Conservation (phyloP, 1,139 yeast species). For the Geotrichum bryndzae region DNA sequence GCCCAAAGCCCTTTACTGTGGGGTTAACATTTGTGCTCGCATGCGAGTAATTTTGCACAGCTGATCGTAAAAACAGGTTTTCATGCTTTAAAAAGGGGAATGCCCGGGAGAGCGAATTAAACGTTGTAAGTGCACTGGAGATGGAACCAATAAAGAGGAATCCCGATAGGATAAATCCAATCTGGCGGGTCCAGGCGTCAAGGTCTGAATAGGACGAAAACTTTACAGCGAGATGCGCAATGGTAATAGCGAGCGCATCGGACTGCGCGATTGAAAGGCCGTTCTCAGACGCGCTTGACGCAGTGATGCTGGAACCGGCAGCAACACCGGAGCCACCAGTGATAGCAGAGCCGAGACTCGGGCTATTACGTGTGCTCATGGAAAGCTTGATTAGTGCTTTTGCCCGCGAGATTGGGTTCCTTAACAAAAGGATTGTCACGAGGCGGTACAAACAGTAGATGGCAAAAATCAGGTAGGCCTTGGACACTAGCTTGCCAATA, state of each 20-base stretch:
- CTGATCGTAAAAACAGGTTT: slow-evolving; percentile 11
- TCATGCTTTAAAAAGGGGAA: slow-evolving; percentile 26
- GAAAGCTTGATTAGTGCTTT: slow-evolving; percentile 9
- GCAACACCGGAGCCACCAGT: slow-evolving; percentile 7
- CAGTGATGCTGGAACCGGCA: slow-evolving; percentile 9
- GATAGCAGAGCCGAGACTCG: background rate
- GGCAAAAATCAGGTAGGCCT: slow-evolving; percentile 41
- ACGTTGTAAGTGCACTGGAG: slow-evolving; percentile 32
- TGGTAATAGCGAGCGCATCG: slow-evolving; percentile 47
- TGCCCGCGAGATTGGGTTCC: slow-evolving; percentile 27
- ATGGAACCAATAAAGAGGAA: slow-evolving; percentile 62
- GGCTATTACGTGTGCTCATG: background rate
- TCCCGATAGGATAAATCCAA: slow-evolving; percentile 60
- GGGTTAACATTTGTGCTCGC: slow-evolving; percentile 1
- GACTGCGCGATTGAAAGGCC: slow-evolving; percentile 15
- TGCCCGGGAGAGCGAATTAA: slow-evolving; percentile 29
- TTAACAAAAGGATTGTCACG: slow-evolving; percentile 38
- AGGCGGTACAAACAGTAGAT: slow-evolving; percentile 62
- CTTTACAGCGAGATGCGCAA: slow-evolving; percentile 41
- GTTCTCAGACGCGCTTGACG: slow-evolving; percentile 12
- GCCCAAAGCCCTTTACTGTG: slow-evolving; percentile 21
- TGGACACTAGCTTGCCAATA: slow-evolving; percentile 29
- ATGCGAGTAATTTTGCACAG: background rate
- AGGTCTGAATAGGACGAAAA: slow-evolving; percentile 34
- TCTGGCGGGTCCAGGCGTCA: slow-evolving; percentile 54